phyloP scores from a whole-genome alignment of 1,284 basidiomycete genomes.

The Pascua sp. region DNA sequence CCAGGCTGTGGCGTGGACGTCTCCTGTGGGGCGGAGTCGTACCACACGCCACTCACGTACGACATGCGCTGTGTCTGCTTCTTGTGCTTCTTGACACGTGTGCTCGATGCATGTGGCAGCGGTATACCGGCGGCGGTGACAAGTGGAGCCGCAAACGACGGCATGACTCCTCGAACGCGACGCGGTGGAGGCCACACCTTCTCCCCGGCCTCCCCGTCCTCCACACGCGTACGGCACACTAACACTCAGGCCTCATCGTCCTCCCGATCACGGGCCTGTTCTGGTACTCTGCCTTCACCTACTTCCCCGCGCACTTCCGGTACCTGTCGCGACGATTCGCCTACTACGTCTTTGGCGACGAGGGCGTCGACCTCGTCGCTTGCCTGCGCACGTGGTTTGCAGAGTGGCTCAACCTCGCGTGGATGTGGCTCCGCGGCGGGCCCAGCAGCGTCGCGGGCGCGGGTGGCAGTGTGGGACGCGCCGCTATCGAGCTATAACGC shows the following conservation, averaged over 20 bases:
- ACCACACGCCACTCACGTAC: no score
- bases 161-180: not conserved
- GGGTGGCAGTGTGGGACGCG: not conserved
- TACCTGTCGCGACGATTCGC: slow-evolving; percentile 46
- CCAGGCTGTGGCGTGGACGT: not conserved
- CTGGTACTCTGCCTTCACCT: slow-evolving; percentile 46
- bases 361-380: slow-evolving; percentile 23
- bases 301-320: slow-evolving; percentile 44
- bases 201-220: not conserved
- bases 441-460: not conserved
- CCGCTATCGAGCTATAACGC: slow-evolving; percentile 1
- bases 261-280: slow-evolving; percentile 41
- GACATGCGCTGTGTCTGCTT: no score
- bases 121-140: no score
- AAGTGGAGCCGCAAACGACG: no score
- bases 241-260: slow-evolving; percentile 31
- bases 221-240: not conserved
- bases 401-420: slow-evolving; percentile 13
- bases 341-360: slow-evolving; percentile 50
- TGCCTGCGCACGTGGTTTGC: slow-evolving; percentile 5
- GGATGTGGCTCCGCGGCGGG: slow-evolving; percentile 8
- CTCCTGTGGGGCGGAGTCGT: not conserved
- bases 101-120: no score
- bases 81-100: no score
- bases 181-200: not conserved